Evolutionary conservation across 352 stramenopile species (phyloP), one percentile per base, ranked within the genome.

Genomic region (Phytophthora tentaculata): DNA sequence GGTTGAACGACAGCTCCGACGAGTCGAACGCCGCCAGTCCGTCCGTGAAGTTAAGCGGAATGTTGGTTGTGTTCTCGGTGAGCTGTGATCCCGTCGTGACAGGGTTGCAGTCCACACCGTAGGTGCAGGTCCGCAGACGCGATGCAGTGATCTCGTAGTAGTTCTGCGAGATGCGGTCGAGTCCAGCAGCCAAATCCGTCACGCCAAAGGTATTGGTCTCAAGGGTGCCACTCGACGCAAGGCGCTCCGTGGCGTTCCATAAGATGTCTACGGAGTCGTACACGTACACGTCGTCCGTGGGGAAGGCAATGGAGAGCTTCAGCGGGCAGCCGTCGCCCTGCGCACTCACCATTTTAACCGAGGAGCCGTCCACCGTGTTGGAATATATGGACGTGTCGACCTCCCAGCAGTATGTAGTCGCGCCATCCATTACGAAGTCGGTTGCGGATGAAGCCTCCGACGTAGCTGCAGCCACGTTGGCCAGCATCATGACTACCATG

Each of bases 401-500:
- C 44, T 84, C 65, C 80, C 80, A 89, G 76, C 80, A 89, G 64
- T 87, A 86, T 20, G 80, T 88, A 47, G 78, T 88, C 53, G 66
- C 58, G 22, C 80, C 76, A 35, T 88, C 78, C 54, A 76, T 68
- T 9, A 69, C 44, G 43, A 64, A 77, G 14, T 71, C 64, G 5
- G 49, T 32, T 23, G 66, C 69, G 17, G 61, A 62, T 26, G 61
- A 56, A 14, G 61, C 66, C 24, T 57, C 54, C 0, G 67, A 70
- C 26, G 59, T 65, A 22, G 62, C 62, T 0, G 48, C 45, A 20
- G 60, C 52, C 22, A 69, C 56, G 17, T 73, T 67, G n/a, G 60
- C 37, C 45, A 77, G 43, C 56, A 75, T 45, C 56, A 66, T 13
- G 2, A 43, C 29, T 1, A 44, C 23, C 32, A 73, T 8, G 5